These are phyloP conservation scores for Ogataea ganodermae DNA, from an alignment of 805 yeast species.

Conservation along the genomic window DNA sequence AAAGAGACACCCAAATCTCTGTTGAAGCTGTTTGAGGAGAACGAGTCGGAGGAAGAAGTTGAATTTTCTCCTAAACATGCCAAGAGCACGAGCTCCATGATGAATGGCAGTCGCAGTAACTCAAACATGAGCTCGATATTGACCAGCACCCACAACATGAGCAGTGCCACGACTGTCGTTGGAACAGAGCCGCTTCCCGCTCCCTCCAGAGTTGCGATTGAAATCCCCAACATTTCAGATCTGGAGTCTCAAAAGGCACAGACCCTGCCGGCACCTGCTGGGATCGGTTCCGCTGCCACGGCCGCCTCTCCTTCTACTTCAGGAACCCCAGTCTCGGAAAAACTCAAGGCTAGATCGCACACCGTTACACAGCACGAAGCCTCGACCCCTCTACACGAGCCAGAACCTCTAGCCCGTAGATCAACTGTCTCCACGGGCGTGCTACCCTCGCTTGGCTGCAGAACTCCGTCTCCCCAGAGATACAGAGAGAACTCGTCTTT, in stretches of 20 bases:
- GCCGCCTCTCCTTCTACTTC: not conserved
- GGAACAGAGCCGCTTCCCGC: conserved; percentile 42
- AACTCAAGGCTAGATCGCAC: conserved; percentile 42
- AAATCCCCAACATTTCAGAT: conserved; percentile 49
- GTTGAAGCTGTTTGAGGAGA: conserved; percentile 66
- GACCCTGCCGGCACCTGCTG: not conserved
- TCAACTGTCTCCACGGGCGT: conserved; percentile 44
- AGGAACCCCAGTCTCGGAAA: not conserved
- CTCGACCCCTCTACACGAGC: conserved; percentile 17
- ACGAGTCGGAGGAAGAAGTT: conserved; percentile 31
- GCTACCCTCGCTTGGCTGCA: conserved; percentile 38
- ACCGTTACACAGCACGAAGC: conserved; percentile 42
- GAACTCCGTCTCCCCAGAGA: conserved; percentile 52
- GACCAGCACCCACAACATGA: not conserved
- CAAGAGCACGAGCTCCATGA: not conserved
- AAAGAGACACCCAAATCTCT: conserved; percentile 73
- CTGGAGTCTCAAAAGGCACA: conserved; percentile 17
- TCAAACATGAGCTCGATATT: conserved; percentile 13
- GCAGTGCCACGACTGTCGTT: not conserved
- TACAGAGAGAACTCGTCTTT: conserved; percentile 23
- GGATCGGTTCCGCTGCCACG: not conserved
- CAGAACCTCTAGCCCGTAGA: conserved; percentile 29
- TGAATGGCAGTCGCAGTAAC: conserved; percentile 8
- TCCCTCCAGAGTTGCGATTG: conserved; percentile 11
- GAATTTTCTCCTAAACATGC: conserved; percentile 1